Evolutionary conservation across 73 alveolate genomes (phyloP), one percentile per base, ranked within the genome.

Genomic region (Paramecium biaurelia): DNA sequence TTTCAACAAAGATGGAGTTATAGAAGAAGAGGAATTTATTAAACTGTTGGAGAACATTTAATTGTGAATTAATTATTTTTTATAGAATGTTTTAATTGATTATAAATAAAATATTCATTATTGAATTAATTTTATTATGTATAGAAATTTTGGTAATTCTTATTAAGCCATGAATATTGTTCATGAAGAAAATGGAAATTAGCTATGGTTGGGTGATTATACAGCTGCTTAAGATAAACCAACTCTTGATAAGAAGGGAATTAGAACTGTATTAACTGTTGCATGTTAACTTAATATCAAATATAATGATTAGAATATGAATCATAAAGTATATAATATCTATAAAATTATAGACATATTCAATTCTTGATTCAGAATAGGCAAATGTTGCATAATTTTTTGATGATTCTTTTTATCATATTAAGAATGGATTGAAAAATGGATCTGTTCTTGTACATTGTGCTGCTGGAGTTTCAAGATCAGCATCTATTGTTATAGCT

Each of bases 401-500:
- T 59, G 68, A 38, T 32, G 93, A 86, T 28, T 56, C 67, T 5
- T 63, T 57, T 12, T n/a, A 28, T 53, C 56, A 26, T 7, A 93
- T 93, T 0, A 86, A 59, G 8, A 93, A 93, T 79, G 97, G 95
- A 14, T 67, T 93, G 10, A 74, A 85, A 12, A 21, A 57, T 34
- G 97, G 97, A 5, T 94, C 94, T 3, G 97, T 97, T 14, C 92
- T 97, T 57, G 98, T 97, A 2, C 99, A 97, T 93, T 97, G 99
- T 38, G 97, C 94, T 35, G 96, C 96, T 35, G 99, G 99, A 9
- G 95, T 97, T 59, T 95, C 98, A 18, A 92, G 99, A 89, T 94
- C 98, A 59, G 95, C 99, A 10, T 86, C 98, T 10, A 92, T 97
- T 79, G 97, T 96, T 3, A 97, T 96, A 56, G 97, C 99, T 7